These are phyloP conservation scores for Echinochloa phyllopogon DNA, from an alignment of 176 grass and related monocot genomes.

Conservation along the genomic window DNA sequence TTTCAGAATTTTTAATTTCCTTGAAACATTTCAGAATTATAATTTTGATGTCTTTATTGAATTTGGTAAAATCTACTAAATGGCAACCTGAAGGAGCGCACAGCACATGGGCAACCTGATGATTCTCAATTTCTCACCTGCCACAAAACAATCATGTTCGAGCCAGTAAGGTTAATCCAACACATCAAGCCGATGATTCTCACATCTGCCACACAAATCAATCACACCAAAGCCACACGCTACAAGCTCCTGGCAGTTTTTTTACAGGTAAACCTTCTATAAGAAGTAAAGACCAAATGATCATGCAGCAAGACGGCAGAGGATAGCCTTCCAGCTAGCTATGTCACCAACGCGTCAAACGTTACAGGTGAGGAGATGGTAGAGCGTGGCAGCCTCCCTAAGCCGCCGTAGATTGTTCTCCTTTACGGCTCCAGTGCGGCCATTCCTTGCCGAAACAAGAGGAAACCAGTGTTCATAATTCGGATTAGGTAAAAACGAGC, in stretches of 20 bases:
- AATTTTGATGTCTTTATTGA: background rate
- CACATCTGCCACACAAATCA: background rate
- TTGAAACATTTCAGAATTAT: background rate
- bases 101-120: background rate
- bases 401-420: slow-evolving; percentile 40
- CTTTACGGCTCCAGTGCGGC: slow-evolving; percentile 24
- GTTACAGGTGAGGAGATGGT: slow-evolving; percentile 29
- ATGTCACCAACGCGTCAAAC: background rate
- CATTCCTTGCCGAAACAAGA: slow-evolving; percentile 46
- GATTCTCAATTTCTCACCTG: background rate
- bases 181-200: background rate
- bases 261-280: background rate
- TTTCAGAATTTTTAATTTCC: background rate
- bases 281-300: background rate
- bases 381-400: slow-evolving; percentile 38
- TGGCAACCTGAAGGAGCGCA: background rate
- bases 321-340: background rate
- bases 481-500: background rate
- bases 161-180: background rate
- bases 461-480: background rate
- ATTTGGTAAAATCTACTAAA: background rate
- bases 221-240: background rate
- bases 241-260: background rate
- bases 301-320: background rate
- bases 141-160: background rate